Base-by-base conservation (phyloP, 805 yeast species). In the Candida parachauliodes region DNA sequence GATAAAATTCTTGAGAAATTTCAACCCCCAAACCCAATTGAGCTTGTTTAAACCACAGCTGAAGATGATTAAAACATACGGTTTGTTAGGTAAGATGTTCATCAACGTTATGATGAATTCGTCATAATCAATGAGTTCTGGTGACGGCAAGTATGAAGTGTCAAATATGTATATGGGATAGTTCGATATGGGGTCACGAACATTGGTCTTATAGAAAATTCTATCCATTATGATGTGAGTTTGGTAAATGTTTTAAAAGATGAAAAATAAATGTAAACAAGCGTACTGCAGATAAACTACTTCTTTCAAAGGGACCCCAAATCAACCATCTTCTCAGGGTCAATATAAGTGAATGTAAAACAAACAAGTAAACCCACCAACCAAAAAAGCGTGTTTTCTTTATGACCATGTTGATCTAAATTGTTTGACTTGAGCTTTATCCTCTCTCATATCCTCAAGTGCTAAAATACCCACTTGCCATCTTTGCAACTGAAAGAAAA, bases 111-210 rank as follows among this genome's bases (percentile, higher is more conserved):
- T 75, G 41, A 84, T 76, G 29, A 84, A 72, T 21, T 71, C 75
- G 27, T 76, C 72, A 26, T 64, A 58, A 48, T 62, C 51, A 42
- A 58, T 49, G 37, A 46, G 60, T 2, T 73, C 71, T 1, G 81
- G 70, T 9, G 77, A 62, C 0, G 96, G 96, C 8, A 89, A 66
- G 46, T 77, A 83, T 10, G 89, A 79, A 3, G 96, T 78, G 56
- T 91, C 96, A 43, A 91, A 78, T 4, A 88, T 81, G 51, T 79
- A 88, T 8, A 91, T 59, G 0, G 96, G 95, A 17, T 79, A 70
- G 6, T 72, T 66, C 1, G 87, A 72, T 35, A 68, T 65, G 0
- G 91, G 88, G 52, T 88, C 96, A 25, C 60, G 54, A 1, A 83
- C 70, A 34, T 70, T 72, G 1, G 93, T 65, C 45, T 71, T 68